phyloP scores from a whole-genome alignment of 805 yeast genomes.

The Candida broadrunensis region DNA sequence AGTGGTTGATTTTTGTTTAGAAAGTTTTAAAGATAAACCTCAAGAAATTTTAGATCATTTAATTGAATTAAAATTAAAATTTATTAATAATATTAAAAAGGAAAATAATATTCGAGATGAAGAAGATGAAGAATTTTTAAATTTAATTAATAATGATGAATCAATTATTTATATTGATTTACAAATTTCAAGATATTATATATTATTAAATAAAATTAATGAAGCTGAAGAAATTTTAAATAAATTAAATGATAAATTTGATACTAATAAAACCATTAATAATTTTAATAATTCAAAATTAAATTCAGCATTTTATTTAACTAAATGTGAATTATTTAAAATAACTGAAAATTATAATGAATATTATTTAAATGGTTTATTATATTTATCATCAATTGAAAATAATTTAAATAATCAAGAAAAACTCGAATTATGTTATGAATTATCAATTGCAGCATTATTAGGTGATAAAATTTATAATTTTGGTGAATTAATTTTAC shows the following conservation, averaged over 20 bases:
- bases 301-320: slow-evolving; percentile 78
- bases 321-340: slow-evolving; percentile 74
- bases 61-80: slow-evolving; percentile 27
- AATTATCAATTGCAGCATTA: slow-evolving; percentile 80
- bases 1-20: slow-evolving; percentile 70
- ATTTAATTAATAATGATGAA: slow-evolving; percentile 49
- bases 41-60: slow-evolving; percentile 33
- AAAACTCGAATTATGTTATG: slow-evolving; percentile 53
- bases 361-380: slow-evolving; percentile 76
- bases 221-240: slow-evolving; percentile 71
- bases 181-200: slow-evolving; percentile 72
- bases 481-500: slow-evolving; percentile 91
- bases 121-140: slow-evolving; percentile 21
- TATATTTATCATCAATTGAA: slow-evolving; percentile 69
- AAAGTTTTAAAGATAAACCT: slow-evolving; percentile 33
- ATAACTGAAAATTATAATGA: slow-evolving; percentile 73
- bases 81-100: slow-evolving; percentile 23
- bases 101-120: slow-evolving; percentile 25
- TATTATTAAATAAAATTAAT: slow-evolving; percentile 49
- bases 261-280: slow-evolving; percentile 26
- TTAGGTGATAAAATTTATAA: slow-evolving; percentile 91
- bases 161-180: slow-evolving; percentile 46
- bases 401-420: slow-evolving; percentile 37
- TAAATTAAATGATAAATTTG: slow-evolving; percentile 54
- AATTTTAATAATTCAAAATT: slow-evolving; percentile 48